Evolutionary conservation across 164 flowering plant genomes (phyloP).

Genomic region (Chimonanthus salicifolius): DNA sequence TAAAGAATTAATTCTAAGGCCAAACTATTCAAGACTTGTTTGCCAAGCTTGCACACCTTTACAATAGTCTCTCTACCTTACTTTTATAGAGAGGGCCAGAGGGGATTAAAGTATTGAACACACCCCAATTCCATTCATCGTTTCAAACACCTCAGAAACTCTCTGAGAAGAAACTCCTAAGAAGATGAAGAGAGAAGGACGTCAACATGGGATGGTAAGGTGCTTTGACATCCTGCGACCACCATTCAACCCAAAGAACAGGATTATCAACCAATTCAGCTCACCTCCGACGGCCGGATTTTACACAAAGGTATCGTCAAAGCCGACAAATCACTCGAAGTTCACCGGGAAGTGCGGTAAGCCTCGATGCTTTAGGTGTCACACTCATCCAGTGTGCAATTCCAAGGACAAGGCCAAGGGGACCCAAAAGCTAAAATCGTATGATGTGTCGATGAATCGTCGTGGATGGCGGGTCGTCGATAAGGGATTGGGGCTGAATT

Average conservation of each 20-base stretch:
- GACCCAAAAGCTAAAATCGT: constrained; percentile 29
- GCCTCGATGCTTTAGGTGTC: constrained; percentile 40
- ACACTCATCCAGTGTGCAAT: constrained; percentile 41
- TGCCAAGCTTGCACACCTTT: constrained; percentile 1
- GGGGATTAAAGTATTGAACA: too few species aligned
- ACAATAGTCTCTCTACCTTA: too few species aligned
- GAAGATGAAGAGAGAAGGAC: constrained; percentile 78
- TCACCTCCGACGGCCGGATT: constrained; percentile 53
- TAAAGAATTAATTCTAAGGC: too few species aligned
- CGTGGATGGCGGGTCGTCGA: constrained; percentile 1
- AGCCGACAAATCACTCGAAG: constrained; percentile 86
- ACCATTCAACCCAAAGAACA: constrained; percentile 22
- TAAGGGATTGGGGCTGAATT: constrained; percentile 22
- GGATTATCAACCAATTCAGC: constrained; percentile 23
- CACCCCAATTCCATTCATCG: neutral
- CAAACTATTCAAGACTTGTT: neutral
- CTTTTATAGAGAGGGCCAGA: too few species aligned
- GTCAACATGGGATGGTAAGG: constrained; percentile 62
- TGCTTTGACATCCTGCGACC: constrained; percentile 26
- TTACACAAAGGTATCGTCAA: constrained; percentile 47
- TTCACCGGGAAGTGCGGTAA: constrained; percentile 59
- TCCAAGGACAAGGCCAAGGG: constrained; percentile 60
- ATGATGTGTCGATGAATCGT: constrained; percentile 18
- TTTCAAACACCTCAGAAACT: neutral
- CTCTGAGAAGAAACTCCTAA: too few species aligned